Evolutionary conservation across 2,329 filamentous ascomycete genomes (phyloP), one percentile per base, ranked within the genome.

Genomic region (Penicillium sp.): DNA sequence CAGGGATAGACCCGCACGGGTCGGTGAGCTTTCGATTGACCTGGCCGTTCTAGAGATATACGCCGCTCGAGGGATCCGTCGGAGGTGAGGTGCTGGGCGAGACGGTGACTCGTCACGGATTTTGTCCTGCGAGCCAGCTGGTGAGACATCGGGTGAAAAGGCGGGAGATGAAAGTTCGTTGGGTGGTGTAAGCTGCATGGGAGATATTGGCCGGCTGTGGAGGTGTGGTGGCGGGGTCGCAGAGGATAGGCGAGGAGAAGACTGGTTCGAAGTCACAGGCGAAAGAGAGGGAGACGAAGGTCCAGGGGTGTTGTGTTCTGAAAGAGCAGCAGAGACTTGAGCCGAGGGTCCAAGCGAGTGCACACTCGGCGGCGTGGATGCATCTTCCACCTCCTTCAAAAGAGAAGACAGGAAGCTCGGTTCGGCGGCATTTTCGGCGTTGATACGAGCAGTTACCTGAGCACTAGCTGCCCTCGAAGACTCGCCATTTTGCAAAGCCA

Each of bases 371-470:
- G 74, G 66, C 58, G 70, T 68, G 50, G 76, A 73, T 62, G 78
- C 82, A 45, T 81, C 84, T 72, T 96, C 93, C 1, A 98, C 92
- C 76, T 98, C 94, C 73, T 91, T 92, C 54, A 98, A 81, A 7
- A 98, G 82, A 0, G 92, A 94, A 26, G 92, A 91, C 7, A 98
- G 83, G 73, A 98, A 94, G 6, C 91, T 93, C 7, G 92, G 91
- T 7, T 85, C 86, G 30, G 82, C 84, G 45, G 81, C 76, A 30
- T 69, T 65, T 63, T 81, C 74, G 51, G 72, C 62, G 58, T 72
- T 70, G 67, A 70, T 64, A 72, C 75, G 69, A 70, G 71, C 65
- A 69, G 71, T 69, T 67, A 68, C 72, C 60, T 66, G 73, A 49
- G 69, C 68, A 47, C 68, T 67, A 54, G 73, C 74, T 56, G 75